phyloP scores from a whole-genome alignment of 1,284 basidiomycete species.

The Microbotryum saponariae region DNA sequence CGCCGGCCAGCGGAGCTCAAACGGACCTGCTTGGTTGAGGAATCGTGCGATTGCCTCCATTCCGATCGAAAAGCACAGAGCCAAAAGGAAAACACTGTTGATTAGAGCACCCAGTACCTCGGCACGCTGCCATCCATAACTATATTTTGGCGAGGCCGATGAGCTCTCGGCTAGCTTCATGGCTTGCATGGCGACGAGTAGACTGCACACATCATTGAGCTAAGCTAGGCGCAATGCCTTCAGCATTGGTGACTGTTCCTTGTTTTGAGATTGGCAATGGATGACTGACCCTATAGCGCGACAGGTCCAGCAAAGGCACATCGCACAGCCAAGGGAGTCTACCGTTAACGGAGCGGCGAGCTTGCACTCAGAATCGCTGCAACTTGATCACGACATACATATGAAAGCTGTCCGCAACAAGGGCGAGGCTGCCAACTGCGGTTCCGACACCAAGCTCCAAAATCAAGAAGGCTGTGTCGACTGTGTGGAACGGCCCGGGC shows the following conservation, averaged over 20 bases:
- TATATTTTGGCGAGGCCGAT: conserved; percentile 57
- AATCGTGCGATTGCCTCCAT: conserved; percentile 89
- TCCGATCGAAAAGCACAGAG: conserved; percentile 91
- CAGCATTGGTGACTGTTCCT: conserved; percentile 18
- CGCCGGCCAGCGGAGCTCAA: neutral
- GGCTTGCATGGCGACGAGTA: conserved; percentile 91
- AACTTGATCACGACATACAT: conserved; percentile 54
- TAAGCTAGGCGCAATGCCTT: conserved; percentile 22
- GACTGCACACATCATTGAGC: conserved; percentile 71
- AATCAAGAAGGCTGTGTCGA: conserved; percentile 87
- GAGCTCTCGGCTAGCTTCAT: conserved; percentile 51
- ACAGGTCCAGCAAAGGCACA: neutral
- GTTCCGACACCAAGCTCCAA: conserved; percentile 76
- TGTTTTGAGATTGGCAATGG: conserved; percentile 10
- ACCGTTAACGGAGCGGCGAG: neutral
- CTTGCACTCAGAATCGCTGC: neutral
- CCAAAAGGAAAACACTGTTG: conserved; percentile 93
- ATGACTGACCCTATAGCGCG: conserved; percentile 1
- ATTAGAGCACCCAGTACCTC: conserved; percentile 91
- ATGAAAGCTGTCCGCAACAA: conserved; percentile 96
- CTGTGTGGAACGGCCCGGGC: conserved; percentile 56
- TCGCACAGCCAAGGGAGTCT: too few species aligned
- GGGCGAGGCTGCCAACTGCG: conserved; percentile 37
- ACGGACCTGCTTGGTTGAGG: conserved; percentile 68
- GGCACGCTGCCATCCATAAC: conserved; percentile 97